These are phyloP conservation scores for Pelargonium myrrhifolium DNA, from an alignment of 441 rosid species.

Conservation along the genomic window DNA sequence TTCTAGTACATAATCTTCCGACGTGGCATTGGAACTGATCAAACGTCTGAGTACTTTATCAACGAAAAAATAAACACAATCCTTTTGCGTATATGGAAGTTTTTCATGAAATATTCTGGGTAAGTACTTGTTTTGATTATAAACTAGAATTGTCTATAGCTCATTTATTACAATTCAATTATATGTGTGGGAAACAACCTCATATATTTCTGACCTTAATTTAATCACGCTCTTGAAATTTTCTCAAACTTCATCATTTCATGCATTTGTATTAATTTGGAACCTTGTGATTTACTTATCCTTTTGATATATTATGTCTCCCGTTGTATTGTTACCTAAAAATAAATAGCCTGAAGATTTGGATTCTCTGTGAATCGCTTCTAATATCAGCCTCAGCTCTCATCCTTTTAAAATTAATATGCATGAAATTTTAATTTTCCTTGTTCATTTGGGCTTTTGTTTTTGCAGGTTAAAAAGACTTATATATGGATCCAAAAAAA, in stretches of 20 bases:
- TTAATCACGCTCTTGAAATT: neutral
- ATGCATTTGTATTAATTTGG: conserved; percentile 4
- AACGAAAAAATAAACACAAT: conserved; percentile 87
- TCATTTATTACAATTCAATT: neutral
- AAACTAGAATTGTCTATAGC: conserved; percentile 12
- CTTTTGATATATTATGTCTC: neutral
- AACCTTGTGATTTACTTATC: conserved; percentile 1
- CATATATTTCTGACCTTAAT: conserved; percentile 1
- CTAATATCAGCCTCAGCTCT: neutral
- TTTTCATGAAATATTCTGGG: conserved; percentile 54
- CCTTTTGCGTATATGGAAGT: conserved; percentile 71
- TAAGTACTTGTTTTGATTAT: conserved; percentile 25
- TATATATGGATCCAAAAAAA: conserved; percentile 39
- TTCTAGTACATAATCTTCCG: conserved; percentile 78
- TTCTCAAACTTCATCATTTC: neutral
- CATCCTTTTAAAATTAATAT: conserved; percentile 3
- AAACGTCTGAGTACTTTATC: conserved; percentile 69
- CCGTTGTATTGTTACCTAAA: neutral
- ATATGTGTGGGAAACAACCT: neutral
- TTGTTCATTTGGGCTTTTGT: conserved; percentile 22
- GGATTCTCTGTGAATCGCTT: conserved; percentile 5
- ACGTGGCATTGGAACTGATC: conserved; percentile 88
- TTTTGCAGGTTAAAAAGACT: conserved; percentile 58
- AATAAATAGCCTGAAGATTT: neutral
- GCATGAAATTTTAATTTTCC: conserved; percentile 12